phyloP scores from a whole-genome alignment of 805 yeast genomes.

The Lachancea quebecensis region DNA sequence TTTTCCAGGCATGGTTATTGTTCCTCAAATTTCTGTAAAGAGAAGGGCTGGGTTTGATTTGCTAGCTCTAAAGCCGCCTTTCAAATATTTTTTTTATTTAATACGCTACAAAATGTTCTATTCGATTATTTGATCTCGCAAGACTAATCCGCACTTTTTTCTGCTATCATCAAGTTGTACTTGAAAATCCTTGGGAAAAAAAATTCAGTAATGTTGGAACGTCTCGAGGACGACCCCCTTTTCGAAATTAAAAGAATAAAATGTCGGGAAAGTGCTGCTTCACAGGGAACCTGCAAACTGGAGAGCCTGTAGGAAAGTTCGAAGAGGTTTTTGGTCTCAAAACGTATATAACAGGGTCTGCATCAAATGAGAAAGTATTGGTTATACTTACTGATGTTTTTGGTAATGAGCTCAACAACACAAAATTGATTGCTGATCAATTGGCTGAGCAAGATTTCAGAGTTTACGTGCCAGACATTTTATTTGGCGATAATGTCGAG shows the following conservation, averaged over 20 bases:
- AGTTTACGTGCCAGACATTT: constrained; percentile 71
- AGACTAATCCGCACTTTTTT: too few relatives aligned
- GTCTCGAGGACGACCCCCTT: too few relatives aligned
- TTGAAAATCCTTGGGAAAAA: background rate
- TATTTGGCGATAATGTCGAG: constrained; percentile 43
- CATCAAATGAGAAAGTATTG: constrained; percentile 40
- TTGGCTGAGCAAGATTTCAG: constrained; percentile 57
- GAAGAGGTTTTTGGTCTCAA: constrained; percentile 37
- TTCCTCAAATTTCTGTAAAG: too few relatives aligned
- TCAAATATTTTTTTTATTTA: background rate
- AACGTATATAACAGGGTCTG: constrained; percentile 44
- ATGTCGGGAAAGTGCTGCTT: constrained; percentile 39
- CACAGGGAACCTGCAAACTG: constrained; percentile 40
- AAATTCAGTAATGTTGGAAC: too few relatives aligned
- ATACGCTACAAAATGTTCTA: too few relatives aligned
- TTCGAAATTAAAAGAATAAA: too few relatives aligned
- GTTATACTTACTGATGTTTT: constrained; percentile 64
- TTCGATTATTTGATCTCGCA: too few relatives aligned
- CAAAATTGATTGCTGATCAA: constrained; percentile 55
- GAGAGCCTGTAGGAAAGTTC: constrained; percentile 41
- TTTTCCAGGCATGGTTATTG: too few relatives aligned
- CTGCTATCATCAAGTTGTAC: background rate
- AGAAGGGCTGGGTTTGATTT: too few relatives aligned
- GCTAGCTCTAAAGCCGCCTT: too few relatives aligned
- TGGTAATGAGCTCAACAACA: constrained; percentile 56